Conservation (phyloP, 2,329 filamentous ascomycete species). For the Lecanicillium sp. region DNA sequence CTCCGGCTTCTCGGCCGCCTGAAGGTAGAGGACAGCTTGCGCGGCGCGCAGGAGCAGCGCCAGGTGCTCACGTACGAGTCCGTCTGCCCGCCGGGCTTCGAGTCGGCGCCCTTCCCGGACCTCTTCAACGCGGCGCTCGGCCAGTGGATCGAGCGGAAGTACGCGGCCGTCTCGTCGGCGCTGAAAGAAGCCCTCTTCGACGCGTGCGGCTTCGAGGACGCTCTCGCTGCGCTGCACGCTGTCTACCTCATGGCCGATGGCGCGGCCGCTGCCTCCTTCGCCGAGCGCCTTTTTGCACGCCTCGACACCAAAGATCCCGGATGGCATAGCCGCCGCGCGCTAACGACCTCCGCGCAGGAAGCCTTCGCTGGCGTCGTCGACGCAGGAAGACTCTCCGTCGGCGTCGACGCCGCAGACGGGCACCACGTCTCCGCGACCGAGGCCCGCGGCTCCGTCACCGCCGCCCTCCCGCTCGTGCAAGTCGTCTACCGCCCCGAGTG, state of each 20-base stretch:
- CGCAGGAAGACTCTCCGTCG: slow-evolving; percentile 55
- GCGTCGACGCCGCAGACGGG: slow-evolving; percentile 34
- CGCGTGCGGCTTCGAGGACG: slow-evolving; percentile 59
- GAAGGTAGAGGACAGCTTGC: slow-evolving; percentile 33
- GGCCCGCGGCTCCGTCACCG: slow-evolving; percentile 50
- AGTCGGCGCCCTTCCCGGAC: slow-evolving; percentile 65
- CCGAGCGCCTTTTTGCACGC: slow-evolving; percentile 65
- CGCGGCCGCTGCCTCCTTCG: slow-evolving; percentile 58
- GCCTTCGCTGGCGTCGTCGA: slow-evolving; percentile 59
- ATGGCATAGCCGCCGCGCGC: slow-evolving; percentile 77
- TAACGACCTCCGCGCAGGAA: slow-evolving; percentile 72
- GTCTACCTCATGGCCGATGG: slow-evolving; percentile 77
- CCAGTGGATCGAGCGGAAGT: slow-evolving; percentile 69
- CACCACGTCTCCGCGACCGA: slow-evolving; percentile 37
- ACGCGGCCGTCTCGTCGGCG: slow-evolving; percentile 60
- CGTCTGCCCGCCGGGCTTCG: slow-evolving; percentile 43
- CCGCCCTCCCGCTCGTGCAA: slow-evolving; percentile 54
- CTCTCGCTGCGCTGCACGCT: slow-evolving; percentile 60
- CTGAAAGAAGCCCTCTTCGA: slow-evolving; percentile 63
- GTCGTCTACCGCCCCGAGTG: slow-evolving; percentile 63
- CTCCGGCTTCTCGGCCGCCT: slow-evolving; percentile 55
- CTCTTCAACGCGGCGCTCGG: slow-evolving; percentile 67
- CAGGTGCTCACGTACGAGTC: slow-evolving; percentile 50
- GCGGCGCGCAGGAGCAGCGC: not conserved
- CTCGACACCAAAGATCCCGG: slow-evolving; percentile 54